Base-by-base conservation (phyloP, 2,329 filamentous ascomycete genomes). In the Purpureocillium lavendulum region DNA sequence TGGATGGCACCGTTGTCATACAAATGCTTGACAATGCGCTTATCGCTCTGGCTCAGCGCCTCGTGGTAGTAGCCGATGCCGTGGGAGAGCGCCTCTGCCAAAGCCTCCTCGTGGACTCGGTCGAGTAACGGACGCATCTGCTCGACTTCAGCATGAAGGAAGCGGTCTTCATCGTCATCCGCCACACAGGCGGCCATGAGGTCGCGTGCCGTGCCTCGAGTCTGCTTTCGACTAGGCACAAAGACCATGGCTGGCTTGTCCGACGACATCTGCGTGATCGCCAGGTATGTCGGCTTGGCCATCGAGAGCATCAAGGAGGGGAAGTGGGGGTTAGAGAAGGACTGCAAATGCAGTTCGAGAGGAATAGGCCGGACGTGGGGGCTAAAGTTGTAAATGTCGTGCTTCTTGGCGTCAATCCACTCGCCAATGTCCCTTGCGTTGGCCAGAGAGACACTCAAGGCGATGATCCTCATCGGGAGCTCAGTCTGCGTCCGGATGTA, bases 361-460 rank as follows among this genome's bases (percentile, higher is more conserved):
- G 90, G 89, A 14, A 96, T 80, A 1, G 88, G 84, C 41, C 94
- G 82, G 45, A 90, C 82, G 54, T 90, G 84, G 2, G 92, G 92
- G 52, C 87, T 95, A 68, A 98, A 98, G 66, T 98, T 98, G 73
- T 90, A 98, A 47, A 95, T 95, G 36, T 92, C 94, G 59, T 98
- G 92, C 69, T 96, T 97, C 61, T 82, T 94, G 7, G 90, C 92
- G 49, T 94, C 92, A 49, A 98, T 88, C 92, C 92, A 98, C 64
- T 96, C 92, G 38, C 90, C 90, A 52, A 98, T 77, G 54, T 98
- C 92, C 43, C 88, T 79, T 36, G 90, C 89, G 57, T 96, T 97
- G 5, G 92, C 82, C 16, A 98, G 72, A 17, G 92, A 94, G 21
- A 96, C 92, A 56, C 87, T 89, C 44, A 98, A 66, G 2, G 88